Conservation (phyloP, 129 eudicot species). For the Pulicaria dysenterica region DNA sequence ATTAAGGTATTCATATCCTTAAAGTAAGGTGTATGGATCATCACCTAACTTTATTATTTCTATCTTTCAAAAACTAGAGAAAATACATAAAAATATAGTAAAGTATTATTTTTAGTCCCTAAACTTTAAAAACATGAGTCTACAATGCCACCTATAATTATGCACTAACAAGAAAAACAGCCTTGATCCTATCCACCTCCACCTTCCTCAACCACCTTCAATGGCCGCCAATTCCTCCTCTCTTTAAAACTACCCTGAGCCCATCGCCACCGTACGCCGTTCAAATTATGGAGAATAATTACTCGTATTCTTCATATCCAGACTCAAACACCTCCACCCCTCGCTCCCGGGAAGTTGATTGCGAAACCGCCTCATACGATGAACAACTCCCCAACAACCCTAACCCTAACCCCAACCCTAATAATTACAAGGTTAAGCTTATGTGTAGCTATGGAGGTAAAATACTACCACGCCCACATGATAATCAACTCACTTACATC, state of each 20-base stretch:
- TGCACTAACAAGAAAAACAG: conserved; percentile 4
- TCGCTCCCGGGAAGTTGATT: conserved; percentile 50
- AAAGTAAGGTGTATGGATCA: too few relatives aligned
- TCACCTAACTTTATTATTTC: too few relatives aligned
- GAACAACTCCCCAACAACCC: conserved; percentile 23
- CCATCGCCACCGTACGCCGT: not conserved
- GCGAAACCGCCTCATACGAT: conserved; percentile 43
- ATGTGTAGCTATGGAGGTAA: conserved; percentile 71
- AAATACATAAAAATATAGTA: too few relatives aligned
- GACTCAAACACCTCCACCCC: conserved; percentile 58
- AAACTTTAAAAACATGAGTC: not conserved
- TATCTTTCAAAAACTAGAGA: too few relatives aligned
- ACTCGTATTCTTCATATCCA: conserved; percentile 38
- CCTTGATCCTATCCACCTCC: conserved; percentile 19
- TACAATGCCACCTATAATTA: conserved; percentile 26
- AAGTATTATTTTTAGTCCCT: not conserved
- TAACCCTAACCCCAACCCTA: conserved; percentile 12
- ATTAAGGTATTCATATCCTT: too few relatives aligned
- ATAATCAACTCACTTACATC: conserved; percentile 54
- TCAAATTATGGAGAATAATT: conserved; percentile 36
- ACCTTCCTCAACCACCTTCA: conserved; percentile 21
- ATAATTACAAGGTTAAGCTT: conserved; percentile 49
- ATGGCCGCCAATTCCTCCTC: conserved; percentile 18
- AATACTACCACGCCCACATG: conserved; percentile 58
- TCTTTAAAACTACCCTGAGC: not conserved